Base-by-base conservation (phyloP, 1,139 yeast genomes). In the Pichia kudriavzevii region DNA sequence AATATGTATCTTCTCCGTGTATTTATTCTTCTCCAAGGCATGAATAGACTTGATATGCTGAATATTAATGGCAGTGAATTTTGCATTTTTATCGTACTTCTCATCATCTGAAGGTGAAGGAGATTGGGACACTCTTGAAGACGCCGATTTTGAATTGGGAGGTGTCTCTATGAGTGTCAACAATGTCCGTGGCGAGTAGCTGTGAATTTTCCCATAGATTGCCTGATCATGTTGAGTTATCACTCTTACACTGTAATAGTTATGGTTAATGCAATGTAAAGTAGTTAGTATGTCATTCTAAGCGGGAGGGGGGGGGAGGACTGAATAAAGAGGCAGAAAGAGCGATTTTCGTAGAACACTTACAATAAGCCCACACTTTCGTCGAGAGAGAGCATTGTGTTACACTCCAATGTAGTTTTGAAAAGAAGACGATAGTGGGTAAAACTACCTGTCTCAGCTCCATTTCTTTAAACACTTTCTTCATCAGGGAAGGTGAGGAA, bases 131-230 rank as follows among this genome's bases (percentile, higher is more conserved):
- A 28, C 22, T n/a, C 26, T 22, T 11, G 35, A 15, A 3, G 28
- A 24, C 4, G 12, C 4, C 8, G 22, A 18, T 7, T 13, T 17
- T 11, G 26, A 22, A 12, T 28, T 32, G n/a, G 36, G 22, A 2
- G 35, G 22, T 4, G 31, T n/a, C 10, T n/a, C 24, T 22, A 36
- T 30, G 8, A 39, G 16, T 13, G 42, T 39, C 13, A 39, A 13
- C n/a, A 32, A 19, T 3, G 67, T 59, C 8, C 59, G 50, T 3
- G 69, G 63, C 41, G 67, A 73, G 53, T 70, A 77, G 7, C 85
- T 69, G 54, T 75, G 79, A 23, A 82, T 68, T 26, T 68, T 61
- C 2, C 93, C 94, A 10, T 64, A 63, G 36, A 75, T 64, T 9
- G 64, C 62, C 30, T 69, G 67, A 50, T 79, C 87, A 32, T 76